These are phyloP conservation scores for Alternaria gansuensis DNA, from an alignment of 2,329 filamentous ascomycete species.

Conservation along the genomic window DNA sequence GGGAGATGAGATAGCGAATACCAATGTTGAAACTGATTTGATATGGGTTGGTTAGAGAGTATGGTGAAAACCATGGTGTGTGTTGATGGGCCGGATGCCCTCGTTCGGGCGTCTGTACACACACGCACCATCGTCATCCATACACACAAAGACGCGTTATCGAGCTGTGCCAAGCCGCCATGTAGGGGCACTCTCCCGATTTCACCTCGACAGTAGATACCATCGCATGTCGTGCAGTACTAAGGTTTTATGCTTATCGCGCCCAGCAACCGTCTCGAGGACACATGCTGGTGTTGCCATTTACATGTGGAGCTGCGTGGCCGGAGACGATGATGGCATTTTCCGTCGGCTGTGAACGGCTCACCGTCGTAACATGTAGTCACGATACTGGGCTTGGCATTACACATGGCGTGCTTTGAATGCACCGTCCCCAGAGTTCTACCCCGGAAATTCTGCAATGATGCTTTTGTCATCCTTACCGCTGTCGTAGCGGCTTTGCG, in stretches of 20 bases:
- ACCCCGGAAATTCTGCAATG: slow-evolving; percentile 15
- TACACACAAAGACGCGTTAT: neutral
- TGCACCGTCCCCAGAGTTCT: slow-evolving; percentile 13
- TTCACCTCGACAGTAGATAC: neutral
- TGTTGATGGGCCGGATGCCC: neutral
- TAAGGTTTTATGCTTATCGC: neutral
- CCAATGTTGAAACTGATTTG: neutral
- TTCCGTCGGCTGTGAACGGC: slow-evolving; percentile 10
- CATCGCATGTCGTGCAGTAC: slow-evolving; percentile 2
- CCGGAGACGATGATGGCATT: slow-evolving; percentile 3
- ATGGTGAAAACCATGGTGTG: neutral
- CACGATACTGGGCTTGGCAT: slow-evolving; percentile 15
- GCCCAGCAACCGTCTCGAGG: neutral
- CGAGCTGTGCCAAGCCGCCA: neutral
- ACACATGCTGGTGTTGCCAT: neutral
- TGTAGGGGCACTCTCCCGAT: neutral
- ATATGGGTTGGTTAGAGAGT: too few species aligned
- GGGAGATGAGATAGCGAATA: slow-evolving; percentile 1
- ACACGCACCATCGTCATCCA: neutral
- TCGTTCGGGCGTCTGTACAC: neutral
- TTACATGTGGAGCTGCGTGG: neutral
- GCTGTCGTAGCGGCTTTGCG: slow-evolving; percentile 1
- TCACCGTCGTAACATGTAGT: slow-evolving; percentile 1
- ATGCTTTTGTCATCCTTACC: slow-evolving; percentile 4
- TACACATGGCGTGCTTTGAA: slow-evolving; percentile 17